Evolutionary conservation across 257 asterid genomes (phyloP).

Genomic region (Buddleja alternifolia): DNA sequence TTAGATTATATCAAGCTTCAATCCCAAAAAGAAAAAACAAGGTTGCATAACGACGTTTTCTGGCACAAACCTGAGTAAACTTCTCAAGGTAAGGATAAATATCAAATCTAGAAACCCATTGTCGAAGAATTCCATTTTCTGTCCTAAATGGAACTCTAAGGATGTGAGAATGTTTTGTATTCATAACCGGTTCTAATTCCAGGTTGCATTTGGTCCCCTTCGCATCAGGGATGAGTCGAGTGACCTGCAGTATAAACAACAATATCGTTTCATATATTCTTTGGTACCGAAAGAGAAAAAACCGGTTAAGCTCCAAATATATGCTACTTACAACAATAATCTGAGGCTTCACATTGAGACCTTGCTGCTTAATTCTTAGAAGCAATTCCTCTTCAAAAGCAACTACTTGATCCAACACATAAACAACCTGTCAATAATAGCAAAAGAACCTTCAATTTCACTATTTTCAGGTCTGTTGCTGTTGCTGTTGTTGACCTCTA

Average conservation of each 20-base stretch:
- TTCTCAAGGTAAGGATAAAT: constrained; percentile 87
- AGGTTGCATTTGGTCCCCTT: constrained; percentile 85
- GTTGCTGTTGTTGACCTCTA: too few species aligned
- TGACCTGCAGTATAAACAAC: constrained; percentile 53
- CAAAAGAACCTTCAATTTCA: constrained; percentile 12
- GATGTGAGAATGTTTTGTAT: constrained; percentile 85
- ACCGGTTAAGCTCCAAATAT: neutral
- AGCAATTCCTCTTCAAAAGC: constrained; percentile 90
- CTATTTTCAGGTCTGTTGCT: too few species aligned
- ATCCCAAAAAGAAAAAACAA: neutral
- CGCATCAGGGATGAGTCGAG: constrained; percentile 87
- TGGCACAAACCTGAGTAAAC: constrained; percentile 62
- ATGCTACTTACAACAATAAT: constrained; percentile 72
- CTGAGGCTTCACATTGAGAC: constrained; percentile 82
- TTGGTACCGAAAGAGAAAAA: neutral
- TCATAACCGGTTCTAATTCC: constrained; percentile 71
- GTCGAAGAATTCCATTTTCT: constrained; percentile 70
- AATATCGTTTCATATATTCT: neutral
- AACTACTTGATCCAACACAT: constrained; percentile 92
- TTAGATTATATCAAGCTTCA: neutral
- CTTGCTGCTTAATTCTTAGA: constrained; percentile 79
- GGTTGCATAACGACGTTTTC: constrained; percentile 2
- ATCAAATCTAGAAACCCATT: constrained; percentile 91
- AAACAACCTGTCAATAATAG: constrained; percentile 61
- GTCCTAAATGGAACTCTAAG: constrained; percentile 85